Percentiles rank a stretch among this genome's conserved stretches.
These are phyloP conservation scores for Fusarium sp. DNA, from an alignment of 2,329 filamentous ascomycete species.

Conservation along the genomic window DNA sequence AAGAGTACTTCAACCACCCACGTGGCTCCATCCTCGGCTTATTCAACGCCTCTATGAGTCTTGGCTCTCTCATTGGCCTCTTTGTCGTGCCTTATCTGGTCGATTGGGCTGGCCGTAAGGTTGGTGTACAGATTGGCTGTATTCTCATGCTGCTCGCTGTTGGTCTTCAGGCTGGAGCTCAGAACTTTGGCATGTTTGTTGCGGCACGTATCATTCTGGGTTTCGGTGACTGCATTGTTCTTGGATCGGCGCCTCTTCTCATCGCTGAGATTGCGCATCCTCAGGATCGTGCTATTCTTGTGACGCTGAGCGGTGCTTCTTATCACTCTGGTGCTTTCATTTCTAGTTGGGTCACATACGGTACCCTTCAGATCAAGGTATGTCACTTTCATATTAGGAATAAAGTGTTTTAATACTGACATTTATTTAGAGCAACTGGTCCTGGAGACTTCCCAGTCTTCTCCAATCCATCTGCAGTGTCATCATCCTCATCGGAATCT, in stretches of 20 bases:
- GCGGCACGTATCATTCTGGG: constrained; percentile 18
- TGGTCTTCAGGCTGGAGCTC: constrained; percentile 10
- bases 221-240: constrained; percentile 7
- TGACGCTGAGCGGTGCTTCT: constrained; percentile 1
- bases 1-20: constrained; percentile 23
- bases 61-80: constrained; percentile 22
- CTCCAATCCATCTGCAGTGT: constrained; percentile 22
- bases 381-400: fast-evolving
- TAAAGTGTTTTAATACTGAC: not conserved
- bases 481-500: constrained; percentile 11
- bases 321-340: constrained; percentile 16
- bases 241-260: constrained; percentile 7
- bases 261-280: constrained; percentile 10
- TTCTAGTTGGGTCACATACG: constrained; percentile 13
- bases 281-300: constrained; percentile 16
- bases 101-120: constrained; percentile 16
- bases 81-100: constrained; percentile 26
- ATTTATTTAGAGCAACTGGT: not conserved
- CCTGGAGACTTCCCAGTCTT: constrained; percentile 9
- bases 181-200: constrained; percentile 28
- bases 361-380: constrained; percentile 15
- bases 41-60: constrained; percentile 26
- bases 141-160: constrained; percentile 17
- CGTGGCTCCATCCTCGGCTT: constrained; percentile 10
- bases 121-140: constrained; percentile 15